Evolutionary conservation across 257 asterid genomes (phyloP).

Genomic region (Solanum virginianum): DNA sequence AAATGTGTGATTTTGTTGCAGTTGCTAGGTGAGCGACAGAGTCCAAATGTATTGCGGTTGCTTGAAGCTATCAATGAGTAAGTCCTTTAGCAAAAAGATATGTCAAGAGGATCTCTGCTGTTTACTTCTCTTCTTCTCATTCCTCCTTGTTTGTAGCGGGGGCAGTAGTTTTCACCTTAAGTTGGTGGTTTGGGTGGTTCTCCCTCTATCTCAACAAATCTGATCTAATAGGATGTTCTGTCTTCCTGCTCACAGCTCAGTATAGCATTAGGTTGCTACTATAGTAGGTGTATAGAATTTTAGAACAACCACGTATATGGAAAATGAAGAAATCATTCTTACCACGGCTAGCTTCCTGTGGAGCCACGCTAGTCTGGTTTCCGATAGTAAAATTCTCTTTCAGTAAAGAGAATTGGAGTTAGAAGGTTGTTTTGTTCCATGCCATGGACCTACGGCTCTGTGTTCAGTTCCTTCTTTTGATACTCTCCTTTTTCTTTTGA

Average conservation of each 20-base stretch:
- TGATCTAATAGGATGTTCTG: not conserved
- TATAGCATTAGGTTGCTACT: not conserved
- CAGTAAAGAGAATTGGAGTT: not conserved
- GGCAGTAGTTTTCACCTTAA: not conserved
- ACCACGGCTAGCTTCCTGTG: not conserved
- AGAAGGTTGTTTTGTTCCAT: not conserved
- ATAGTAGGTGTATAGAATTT: not conserved
- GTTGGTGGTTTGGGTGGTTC: not conserved
- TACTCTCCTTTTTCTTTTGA: not conserved
- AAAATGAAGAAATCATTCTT: not conserved
- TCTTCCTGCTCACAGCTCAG: not conserved
- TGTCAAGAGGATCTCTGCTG: not conserved
- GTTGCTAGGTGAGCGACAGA: slow-evolving; percentile 59
- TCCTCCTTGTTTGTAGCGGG: not conserved
- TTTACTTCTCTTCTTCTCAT: not conserved
- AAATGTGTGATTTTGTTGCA: slow-evolving; percentile 15
- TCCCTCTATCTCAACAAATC: not conserved
- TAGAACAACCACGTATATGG: not conserved
- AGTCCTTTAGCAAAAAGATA: not conserved
- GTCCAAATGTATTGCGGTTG: slow-evolving; percentile 44
- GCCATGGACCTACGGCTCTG: not conserved
- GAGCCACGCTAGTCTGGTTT: not conserved
- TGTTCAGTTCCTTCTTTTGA: not conserved
- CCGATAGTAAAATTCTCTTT: not conserved
- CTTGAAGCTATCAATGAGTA: slow-evolving; percentile 56